phyloP scores from a whole-genome alignment of 176 grass and related monocot genomes.

The Oryza glumipatula region DNA sequence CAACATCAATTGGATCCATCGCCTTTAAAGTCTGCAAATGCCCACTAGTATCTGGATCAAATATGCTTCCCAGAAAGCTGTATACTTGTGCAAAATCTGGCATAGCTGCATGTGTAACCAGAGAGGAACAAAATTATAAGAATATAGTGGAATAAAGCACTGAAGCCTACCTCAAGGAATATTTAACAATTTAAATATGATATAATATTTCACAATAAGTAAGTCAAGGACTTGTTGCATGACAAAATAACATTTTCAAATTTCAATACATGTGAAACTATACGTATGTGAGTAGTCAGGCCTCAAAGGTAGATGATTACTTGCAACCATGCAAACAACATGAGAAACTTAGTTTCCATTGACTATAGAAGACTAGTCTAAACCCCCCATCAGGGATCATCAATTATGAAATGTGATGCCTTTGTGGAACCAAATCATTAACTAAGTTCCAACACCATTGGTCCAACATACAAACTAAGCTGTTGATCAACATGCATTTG shows the following conservation, averaged over 20 bases:
- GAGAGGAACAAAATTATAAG: conserved; percentile 33
- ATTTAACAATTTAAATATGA: background rate
- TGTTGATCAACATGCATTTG: conserved; percentile 4
- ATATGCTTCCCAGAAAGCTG: conserved; percentile 87
- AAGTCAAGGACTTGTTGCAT: background rate
- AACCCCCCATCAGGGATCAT: background rate
- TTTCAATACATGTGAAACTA: background rate
- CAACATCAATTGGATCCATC: conserved; percentile 91
- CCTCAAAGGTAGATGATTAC: background rate
- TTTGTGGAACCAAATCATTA: background rate
- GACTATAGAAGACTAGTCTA: background rate
- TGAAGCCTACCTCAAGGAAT: background rate
- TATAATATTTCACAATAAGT: conserved; percentile 11
- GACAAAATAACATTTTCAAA: background rate
- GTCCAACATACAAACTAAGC: background rate
- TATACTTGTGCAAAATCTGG: conserved; percentile 97
- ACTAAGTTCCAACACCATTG: background rate
- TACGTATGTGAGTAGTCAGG: background rate
- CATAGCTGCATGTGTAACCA: conserved; percentile 57
- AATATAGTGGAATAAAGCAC: conserved; percentile 20
- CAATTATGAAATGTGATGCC: background rate
- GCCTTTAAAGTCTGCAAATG: conserved; percentile 86
- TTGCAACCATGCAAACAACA: background rate
- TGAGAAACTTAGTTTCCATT: background rate
- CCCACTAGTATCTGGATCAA: conserved; percentile 81